phyloP scores from a whole-genome alignment of 2,329 filamentous ascomycete species.

The Fusarium concolor region DNA sequence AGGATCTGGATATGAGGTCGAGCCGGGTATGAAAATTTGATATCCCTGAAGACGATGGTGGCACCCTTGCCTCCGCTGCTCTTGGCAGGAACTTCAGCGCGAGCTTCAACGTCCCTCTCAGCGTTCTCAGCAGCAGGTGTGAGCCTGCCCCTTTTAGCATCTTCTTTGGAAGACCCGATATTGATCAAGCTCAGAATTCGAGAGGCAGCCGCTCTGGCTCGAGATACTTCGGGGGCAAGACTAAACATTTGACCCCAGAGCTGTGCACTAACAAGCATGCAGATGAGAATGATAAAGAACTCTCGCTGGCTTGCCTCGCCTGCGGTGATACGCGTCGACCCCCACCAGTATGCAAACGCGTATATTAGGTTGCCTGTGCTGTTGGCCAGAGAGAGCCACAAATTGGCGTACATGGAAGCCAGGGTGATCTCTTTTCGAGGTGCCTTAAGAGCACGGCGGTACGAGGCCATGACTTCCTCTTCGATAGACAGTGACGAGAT shows the following conservation, averaged over 20 bases:
- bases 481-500: slow-evolving; percentile 67
- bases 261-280: slow-evolving; percentile 78
- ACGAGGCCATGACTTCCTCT: slow-evolving; percentile 63
- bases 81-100: slow-evolving; percentile 45
- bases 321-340: slow-evolving; percentile 74
- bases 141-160: slow-evolving; percentile 30
- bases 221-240: slow-evolving; percentile 79
- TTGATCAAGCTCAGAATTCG: slow-evolving; percentile 66
- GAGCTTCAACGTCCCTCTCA: slow-evolving; percentile 55
- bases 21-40: slow-evolving; percentile 74
- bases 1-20: slow-evolving; percentile 69
- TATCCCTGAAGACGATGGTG: slow-evolving; percentile 66
- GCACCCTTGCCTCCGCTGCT: slow-evolving; percentile 51
- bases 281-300: slow-evolving; percentile 80
- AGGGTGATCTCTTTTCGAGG: slow-evolving; percentile 66
- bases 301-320: slow-evolving; percentile 72
- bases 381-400: slow-evolving; percentile 71
- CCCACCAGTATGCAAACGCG: slow-evolving; percentile 85
- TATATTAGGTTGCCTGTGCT: slow-evolving; percentile 75
- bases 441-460: slow-evolving; percentile 61
- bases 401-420: slow-evolving; percentile 64
- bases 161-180: slow-evolving; percentile 52
- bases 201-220: slow-evolving; percentile 70
- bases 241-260: slow-evolving; percentile 81
- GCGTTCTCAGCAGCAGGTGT: slow-evolving; percentile 10